Conservation (phyloP, 768 basidiomycete genomes). For the Candolleomyces eurysporus region DNA sequence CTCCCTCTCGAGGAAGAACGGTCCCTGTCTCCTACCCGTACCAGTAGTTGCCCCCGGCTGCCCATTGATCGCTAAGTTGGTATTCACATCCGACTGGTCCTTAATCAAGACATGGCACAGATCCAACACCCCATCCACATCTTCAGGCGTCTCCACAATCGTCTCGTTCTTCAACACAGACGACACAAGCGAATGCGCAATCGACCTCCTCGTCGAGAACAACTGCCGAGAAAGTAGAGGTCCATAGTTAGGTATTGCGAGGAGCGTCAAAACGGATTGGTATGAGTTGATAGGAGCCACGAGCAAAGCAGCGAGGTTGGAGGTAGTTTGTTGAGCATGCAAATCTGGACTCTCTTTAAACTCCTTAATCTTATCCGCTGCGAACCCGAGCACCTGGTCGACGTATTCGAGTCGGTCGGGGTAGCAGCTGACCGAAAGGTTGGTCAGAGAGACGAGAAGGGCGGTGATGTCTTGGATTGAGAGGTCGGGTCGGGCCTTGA, state of each 20-base stretch:
- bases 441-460: slow-evolving; percentile 90
- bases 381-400: slow-evolving; percentile 91
- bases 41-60: slow-evolving; percentile 23
- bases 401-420: slow-evolving; percentile 97
- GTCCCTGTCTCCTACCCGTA: slow-evolving; percentile 50
- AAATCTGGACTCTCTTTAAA: slow-evolving; percentile 86
- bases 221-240: slow-evolving; percentile 83
- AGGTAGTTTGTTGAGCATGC: slow-evolving; percentile 81
- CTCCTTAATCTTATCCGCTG: slow-evolving; percentile 81
- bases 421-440: slow-evolving; percentile 94
- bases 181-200: slow-evolving; percentile 93
- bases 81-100: slow-evolving; percentile 65
- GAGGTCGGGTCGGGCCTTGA: slow-evolving; percentile 98
- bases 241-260: slow-evolving; percentile 89
- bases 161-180: slow-evolving; percentile 97
- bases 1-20: slow-evolving; percentile 69
- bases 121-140: slow-evolving; percentile 91
- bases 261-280: slow-evolving; percentile 93
- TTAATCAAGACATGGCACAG: slow-evolving; percentile 90
- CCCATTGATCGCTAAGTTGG: slow-evolving; percentile 26
- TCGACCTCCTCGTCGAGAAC: slow-evolving; percentile 85
- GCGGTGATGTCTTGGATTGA: slow-evolving; percentile 98
- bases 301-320: slow-evolving; percentile 88
- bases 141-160: slow-evolving; percentile 88
- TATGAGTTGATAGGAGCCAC: slow-evolving; percentile 96